Evolutionary conservation across 2,329 filamentous ascomycete species (phyloP).

Genomic region (Fusarium azukiicola): DNA sequence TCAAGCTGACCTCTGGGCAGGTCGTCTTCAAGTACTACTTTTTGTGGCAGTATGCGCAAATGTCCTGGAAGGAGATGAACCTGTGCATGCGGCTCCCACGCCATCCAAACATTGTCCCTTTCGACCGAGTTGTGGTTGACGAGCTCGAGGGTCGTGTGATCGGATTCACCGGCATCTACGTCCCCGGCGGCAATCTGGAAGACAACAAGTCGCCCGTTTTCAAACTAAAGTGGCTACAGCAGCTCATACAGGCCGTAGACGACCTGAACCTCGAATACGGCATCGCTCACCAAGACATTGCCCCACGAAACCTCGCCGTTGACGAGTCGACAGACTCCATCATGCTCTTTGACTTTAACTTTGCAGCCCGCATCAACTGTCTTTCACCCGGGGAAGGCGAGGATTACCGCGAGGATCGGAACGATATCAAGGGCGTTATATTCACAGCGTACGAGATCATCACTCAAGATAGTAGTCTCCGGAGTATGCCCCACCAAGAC

Average conservation of each 20-base stretch:
- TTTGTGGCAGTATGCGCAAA: conserved; percentile 41
- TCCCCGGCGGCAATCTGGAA: conserved; percentile 57
- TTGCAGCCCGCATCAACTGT: conserved; percentile 47
- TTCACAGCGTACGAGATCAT: conserved; percentile 64
- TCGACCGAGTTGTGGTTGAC: conserved; percentile 60
- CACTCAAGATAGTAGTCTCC: conserved; percentile 54
- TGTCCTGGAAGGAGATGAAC: conserved; percentile 60
- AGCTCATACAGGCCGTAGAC: conserved; percentile 58
- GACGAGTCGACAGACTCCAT: conserved; percentile 58
- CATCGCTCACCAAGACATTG: conserved; percentile 64
- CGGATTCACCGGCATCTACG: conserved; percentile 60
- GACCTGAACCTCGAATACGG: conserved; percentile 62
- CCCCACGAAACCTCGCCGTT: conserved; percentile 62
- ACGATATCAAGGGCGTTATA: conserved; percentile 61
- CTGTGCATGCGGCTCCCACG: conserved; percentile 58
- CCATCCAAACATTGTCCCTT: conserved; percentile 60
- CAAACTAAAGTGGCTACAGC: conserved; percentile 60
- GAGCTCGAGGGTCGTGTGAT: conserved; percentile 56
- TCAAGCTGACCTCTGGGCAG: conserved; percentile 17
- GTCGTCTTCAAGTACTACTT: conserved; percentile 61
- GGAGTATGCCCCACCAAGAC: conserved; percentile 49
- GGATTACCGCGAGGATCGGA: conserved; percentile 43
- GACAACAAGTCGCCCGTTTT: conserved; percentile 58
- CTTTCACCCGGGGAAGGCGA: conserved; percentile 24
- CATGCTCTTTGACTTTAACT: conserved; percentile 64